These are phyloP conservation scores for Capronia coronata DNA, from an alignment of 2,329 filamentous ascomycete species.

Conservation along the genomic window DNA sequence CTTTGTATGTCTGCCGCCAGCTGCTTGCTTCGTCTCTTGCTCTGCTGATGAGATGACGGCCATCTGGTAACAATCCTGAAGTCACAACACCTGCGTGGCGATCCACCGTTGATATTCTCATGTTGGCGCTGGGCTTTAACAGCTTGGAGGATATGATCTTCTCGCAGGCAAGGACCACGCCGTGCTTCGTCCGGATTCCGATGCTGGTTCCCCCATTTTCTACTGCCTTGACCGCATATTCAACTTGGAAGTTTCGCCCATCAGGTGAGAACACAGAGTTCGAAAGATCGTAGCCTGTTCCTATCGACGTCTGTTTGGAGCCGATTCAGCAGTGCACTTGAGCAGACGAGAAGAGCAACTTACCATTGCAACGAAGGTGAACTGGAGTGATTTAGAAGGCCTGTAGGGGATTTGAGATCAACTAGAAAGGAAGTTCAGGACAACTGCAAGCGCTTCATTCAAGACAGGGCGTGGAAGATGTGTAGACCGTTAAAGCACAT, in stretches of 20 bases:
- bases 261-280: constrained; percentile 99
- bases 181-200: constrained; percentile 94
- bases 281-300: constrained; percentile 97
- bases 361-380: constrained; percentile 11
- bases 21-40: constrained; percentile 86
- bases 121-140: constrained; percentile 90
- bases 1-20: constrained; percentile 93
- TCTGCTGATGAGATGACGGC: constrained; percentile 87
- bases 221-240: constrained; percentile 97
- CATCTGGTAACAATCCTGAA: constrained; percentile 89
- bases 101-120: constrained; percentile 92
- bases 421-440: not conserved
- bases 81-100: constrained; percentile 87
- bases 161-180: constrained; percentile 90
- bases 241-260: constrained; percentile 95
- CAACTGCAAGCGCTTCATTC: not conserved
- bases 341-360: not conserved
- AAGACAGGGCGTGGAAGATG: not conserved
- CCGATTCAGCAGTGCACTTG: not conserved
- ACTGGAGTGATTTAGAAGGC: not conserved
- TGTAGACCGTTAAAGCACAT: not conserved
- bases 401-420: not conserved
- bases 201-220: constrained; percentile 96
- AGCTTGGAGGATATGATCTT: constrained; percentile 95
- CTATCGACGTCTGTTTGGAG: constrained; percentile 80